phyloP scores from a whole-genome alignment of 768 basidiomycete species.

The Xerocomellus intermedius region DNA sequence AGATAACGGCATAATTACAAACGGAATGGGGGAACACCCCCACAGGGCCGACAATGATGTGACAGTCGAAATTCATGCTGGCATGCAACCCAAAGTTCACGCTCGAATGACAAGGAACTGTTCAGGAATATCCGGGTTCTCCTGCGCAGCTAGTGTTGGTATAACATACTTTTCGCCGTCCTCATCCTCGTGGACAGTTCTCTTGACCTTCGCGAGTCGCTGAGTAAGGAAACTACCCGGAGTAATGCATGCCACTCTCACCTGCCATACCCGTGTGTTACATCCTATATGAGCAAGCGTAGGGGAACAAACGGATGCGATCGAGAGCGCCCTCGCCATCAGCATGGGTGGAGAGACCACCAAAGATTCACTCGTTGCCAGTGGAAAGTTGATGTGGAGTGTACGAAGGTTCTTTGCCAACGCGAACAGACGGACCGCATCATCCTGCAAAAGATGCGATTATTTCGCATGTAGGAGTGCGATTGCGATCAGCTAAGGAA shows the following conservation, averaged over 20 bases:
- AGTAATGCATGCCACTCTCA: slow-evolving; percentile 27
- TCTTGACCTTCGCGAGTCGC: slow-evolving; percentile 42
- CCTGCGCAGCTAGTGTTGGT: slow-evolving; percentile 49
- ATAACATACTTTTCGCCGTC: slow-evolving; percentile 39
- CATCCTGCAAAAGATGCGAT: slow-evolving; percentile 14
- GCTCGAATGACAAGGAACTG: slow-evolving; percentile 63
- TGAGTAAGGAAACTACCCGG: neutral
- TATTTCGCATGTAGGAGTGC: neutral
- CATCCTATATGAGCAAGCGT: slow-evolving; percentile 63
- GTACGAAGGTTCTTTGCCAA: slow-evolving; percentile 47
- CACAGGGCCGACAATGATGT: neutral
- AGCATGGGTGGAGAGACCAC: slow-evolving; percentile 16
- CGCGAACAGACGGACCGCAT: slow-evolving; percentile 35
- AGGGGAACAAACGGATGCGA: slow-evolving; percentile 50
- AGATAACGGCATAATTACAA: neutral
- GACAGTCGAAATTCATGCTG: neutral
- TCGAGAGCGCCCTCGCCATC: slow-evolving; percentile 39
- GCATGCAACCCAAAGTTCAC: slow-evolving; percentile 8
- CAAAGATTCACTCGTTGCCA: slow-evolving; percentile 17
- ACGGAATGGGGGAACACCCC: neutral
- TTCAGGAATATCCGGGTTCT: slow-evolving; percentile 68
- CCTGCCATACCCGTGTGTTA: slow-evolving; percentile 71
- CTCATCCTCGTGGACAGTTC: slow-evolving; percentile 36
- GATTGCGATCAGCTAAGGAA: neutral
- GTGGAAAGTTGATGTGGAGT: slow-evolving; percentile 60